These are phyloP conservation scores for Microbotryomycetes sp. DNA, from an alignment of 1,284 basidiomycete species.

Conservation along the genomic window DNA sequence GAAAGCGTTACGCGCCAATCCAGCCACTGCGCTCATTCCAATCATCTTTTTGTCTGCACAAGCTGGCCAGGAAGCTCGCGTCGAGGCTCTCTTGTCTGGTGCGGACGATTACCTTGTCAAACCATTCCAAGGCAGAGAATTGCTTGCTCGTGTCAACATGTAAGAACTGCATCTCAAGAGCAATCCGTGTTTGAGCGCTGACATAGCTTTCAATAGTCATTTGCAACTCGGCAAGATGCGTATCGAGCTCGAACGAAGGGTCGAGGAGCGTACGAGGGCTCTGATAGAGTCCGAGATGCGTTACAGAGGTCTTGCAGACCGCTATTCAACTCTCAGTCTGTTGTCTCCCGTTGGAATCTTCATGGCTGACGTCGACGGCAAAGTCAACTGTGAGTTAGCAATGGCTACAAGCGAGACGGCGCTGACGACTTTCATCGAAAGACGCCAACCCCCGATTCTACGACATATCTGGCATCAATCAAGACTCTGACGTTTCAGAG, in stretches of 20 bases:
- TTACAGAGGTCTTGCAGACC: conserved; percentile 8
- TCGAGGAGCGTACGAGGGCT: conserved; percentile 7
- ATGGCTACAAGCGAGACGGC: no score
- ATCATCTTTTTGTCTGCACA: conserved; percentile 4
- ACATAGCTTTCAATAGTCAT: no score
- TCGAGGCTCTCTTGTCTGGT: not conserved
- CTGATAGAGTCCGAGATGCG: conserved; percentile 5
- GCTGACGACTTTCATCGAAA: not conserved
- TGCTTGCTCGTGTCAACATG: conserved; percentile 1
- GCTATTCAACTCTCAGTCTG: not conserved
- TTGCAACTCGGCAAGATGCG: conserved; percentile 5
- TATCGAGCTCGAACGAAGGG: conserved; percentile 1
- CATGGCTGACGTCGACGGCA: not conserved
- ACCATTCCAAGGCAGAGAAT: conserved; percentile 4
- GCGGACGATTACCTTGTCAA: conserved; percentile 7
- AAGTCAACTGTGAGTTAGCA: not conserved
- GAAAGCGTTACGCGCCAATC: not conserved
- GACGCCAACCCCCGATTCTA: conserved; percentile 3
- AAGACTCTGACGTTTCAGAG: not conserved
- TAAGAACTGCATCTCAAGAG: not conserved
- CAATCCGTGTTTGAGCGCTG: not conserved
- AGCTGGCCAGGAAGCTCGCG: conserved; percentile 1
- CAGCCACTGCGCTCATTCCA: not conserved
- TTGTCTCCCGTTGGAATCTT: conserved; percentile 11
- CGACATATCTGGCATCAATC: not conserved